These are phyloP conservation scores for Escallonia herrerae DNA, from an alignment of 129 eudicot species.

Conservation along the genomic window DNA sequence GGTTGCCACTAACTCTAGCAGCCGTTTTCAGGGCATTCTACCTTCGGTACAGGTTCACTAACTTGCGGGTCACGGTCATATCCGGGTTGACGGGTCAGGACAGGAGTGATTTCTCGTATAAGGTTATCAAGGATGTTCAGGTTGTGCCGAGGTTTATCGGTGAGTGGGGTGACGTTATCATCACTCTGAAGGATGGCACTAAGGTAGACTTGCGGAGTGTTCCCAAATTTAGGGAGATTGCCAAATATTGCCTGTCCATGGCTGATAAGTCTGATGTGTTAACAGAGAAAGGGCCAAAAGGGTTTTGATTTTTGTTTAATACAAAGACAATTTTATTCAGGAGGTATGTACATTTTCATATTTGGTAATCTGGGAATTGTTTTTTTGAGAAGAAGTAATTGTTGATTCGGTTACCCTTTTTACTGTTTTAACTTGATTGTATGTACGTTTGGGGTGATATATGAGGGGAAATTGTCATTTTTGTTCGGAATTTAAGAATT, in stretches of 20 bases:
- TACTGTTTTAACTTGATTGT: no score
- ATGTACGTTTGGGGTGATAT: no score
- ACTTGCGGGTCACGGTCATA: conserved; percentile 77
- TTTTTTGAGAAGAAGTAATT: no score
- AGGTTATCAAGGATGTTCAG: conserved; percentile 80
- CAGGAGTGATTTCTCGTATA: conserved; percentile 80
- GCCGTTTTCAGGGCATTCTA: conserved; percentile 85
- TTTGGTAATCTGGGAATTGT: conserved; percentile 7
- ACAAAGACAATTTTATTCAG: not conserved
- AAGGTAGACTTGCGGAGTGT: conserved; percentile 95
- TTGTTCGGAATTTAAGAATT: no score
- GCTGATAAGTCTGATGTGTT: conserved; percentile 37
- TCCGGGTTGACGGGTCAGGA: conserved; percentile 94
- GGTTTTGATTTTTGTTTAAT: conserved; percentile 36
- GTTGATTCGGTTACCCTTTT: no score
- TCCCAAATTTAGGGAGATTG: conserved; percentile 89
- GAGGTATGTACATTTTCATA: conserved; percentile 48
- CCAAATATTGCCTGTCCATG: conserved; percentile 77
- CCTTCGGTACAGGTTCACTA: conserved; percentile 78
- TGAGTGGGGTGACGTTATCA: conserved; percentile 96
- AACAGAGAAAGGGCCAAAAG: conserved; percentile 48
- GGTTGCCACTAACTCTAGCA: conserved; percentile 92
- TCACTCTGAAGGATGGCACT: conserved; percentile 83
- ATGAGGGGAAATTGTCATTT: no score
- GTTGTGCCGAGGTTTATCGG: conserved; percentile 96